A percentile compares a stretch with the other conserved stretches of the same genome.
Conservation (phyloP, 306 rosid species). For the Biancaea sappan region DNA sequence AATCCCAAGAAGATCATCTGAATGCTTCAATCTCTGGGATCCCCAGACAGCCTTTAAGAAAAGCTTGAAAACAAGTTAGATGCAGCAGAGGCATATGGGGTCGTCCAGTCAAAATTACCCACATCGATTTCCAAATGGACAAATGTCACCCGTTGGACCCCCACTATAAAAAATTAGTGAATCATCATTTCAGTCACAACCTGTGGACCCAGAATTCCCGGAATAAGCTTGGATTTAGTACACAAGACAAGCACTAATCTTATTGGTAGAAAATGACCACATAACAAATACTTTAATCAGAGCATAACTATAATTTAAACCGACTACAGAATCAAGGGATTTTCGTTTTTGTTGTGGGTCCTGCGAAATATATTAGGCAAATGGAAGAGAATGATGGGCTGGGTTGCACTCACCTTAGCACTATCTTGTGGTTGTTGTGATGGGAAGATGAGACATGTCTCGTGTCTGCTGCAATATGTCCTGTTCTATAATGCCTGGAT, state of each 20-base stretch:
- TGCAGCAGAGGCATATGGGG: constrained; percentile 14
- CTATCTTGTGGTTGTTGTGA: constrained; percentile 35
- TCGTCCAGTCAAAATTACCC: constrained; percentile 39
- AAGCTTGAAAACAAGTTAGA: constrained; percentile 11
- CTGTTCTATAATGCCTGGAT: constrained; percentile 30
- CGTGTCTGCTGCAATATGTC: constrained; percentile 29
- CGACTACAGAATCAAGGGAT: constrained; percentile 42
- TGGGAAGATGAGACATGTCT: constrained; percentile 45
- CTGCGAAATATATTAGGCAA: constrained; percentile 24
- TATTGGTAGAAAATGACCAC: constrained; percentile 39
- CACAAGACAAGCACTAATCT: constrained; percentile 49
- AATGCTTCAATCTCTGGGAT: constrained; percentile 24
- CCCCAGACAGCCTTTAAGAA: not conserved
- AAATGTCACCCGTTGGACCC: constrained; percentile 23
- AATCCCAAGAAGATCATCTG: not conserved
- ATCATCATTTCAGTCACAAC: constrained; percentile 31
- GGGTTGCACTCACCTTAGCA: constrained; percentile 46
- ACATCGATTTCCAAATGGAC: constrained; percentile 23
- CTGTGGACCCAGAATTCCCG: constrained; percentile 38
- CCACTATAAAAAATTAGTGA: not conserved
- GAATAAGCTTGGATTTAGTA: constrained; percentile 37
- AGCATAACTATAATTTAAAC: constrained; percentile 39
- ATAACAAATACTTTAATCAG: constrained; percentile 34
- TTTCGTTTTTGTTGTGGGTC: constrained; percentile 36
- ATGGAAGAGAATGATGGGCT: constrained; percentile 37